Evolutionary conservation across 176 grass and related monocot species (phyloP).

Genomic region (Triticum turgidum): DNA sequence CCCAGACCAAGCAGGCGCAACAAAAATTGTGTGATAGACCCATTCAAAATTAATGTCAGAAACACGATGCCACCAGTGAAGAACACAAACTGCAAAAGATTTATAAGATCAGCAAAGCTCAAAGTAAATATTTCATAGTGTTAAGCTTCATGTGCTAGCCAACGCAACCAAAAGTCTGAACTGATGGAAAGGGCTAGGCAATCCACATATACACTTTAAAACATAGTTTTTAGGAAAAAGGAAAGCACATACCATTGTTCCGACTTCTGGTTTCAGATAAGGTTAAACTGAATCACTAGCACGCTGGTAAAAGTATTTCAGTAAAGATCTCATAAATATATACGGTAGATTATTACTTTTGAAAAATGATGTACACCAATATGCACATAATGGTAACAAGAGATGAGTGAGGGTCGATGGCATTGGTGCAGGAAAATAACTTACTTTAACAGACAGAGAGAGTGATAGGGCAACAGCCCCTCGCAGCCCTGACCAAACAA

Average conservation of each 20-base stretch:
- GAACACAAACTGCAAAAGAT: too few relatives aligned
- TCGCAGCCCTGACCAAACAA: too few relatives aligned
- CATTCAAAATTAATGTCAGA: slow-evolving; percentile 48
- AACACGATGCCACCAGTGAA: too few relatives aligned
- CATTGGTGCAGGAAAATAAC: slow-evolving; percentile 19
- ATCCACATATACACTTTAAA: too few relatives aligned
- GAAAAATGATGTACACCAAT: too few relatives aligned
- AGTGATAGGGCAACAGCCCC: too few relatives aligned
- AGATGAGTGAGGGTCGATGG: not conserved
- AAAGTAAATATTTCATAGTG: too few relatives aligned
- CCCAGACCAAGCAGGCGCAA: slow-evolving; percentile 65
- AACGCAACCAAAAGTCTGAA: too few relatives aligned
- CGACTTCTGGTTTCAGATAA: slow-evolving; percentile 63
- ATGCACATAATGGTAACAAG: slow-evolving; percentile 1
- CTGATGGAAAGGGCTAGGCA: too few relatives aligned
- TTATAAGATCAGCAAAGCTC: too few relatives aligned
- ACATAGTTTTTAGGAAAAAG: not conserved
- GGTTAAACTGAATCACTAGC: slow-evolving; percentile 55
- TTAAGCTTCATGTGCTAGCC: too few relatives aligned
- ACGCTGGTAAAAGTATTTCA: slow-evolving; percentile 40
- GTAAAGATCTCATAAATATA: slow-evolving; percentile 13
- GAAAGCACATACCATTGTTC: slow-evolving; percentile 66
- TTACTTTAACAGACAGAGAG: slow-evolving; percentile 57
- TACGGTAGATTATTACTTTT: not conserved
- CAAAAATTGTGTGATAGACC: slow-evolving; percentile 86